Base-by-base conservation (phyloP, 1,284 basidiomycete species). In the Melampsora americana region DNA sequence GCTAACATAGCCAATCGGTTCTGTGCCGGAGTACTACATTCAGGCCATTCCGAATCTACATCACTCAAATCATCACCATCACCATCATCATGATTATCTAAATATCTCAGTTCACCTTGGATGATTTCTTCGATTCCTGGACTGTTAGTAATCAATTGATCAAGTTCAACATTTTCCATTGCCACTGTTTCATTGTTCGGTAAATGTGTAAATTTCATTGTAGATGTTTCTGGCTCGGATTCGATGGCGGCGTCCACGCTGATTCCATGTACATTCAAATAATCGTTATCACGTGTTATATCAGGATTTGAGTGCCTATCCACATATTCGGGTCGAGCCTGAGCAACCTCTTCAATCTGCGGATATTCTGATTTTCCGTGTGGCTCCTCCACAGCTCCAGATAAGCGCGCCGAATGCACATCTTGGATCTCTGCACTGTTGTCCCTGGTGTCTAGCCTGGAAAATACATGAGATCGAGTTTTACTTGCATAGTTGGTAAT, bases 1-100 rank as follows among this genome's bases (percentile, higher is more conserved):
- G 39, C 39, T 39, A 39, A 9, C 39, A 39, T 39, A 39, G 39
- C 39, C 39, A 39, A 39, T 39, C 7, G 39, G 12, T 39, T 39
- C 12, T 39, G 39, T 9, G 39, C 7, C 39, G 39, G 39, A 39
- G 9, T 11, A 39, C 39, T 39, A 39, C 66, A 67, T 53, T 53
- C 28, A 16, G 66, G 66, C 66, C 66, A 67, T 53, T 67, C 66
- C 7, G 66, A 67, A 67, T 67, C 66, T 4, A n/a, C 66, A 35
- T 67, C 66, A 32, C 66, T 67, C 1, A 53, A 23, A 32, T 67
- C 56, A 28, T 16, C 46, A 32, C 39, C 39, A 39, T 39, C 39
- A 9, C 12, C 39, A 39, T 39, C 39, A 39, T 39, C 39, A 39
- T 39, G 39, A 39, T 39, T 3, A 39, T 39, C 39, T 39, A 39